Percentiles rank a stretch among this genome's conserved stretches.
phyloP scores from a whole-genome alignment of 2,329 filamentous ascomycete species.

The Venturia aucupariae region DNA sequence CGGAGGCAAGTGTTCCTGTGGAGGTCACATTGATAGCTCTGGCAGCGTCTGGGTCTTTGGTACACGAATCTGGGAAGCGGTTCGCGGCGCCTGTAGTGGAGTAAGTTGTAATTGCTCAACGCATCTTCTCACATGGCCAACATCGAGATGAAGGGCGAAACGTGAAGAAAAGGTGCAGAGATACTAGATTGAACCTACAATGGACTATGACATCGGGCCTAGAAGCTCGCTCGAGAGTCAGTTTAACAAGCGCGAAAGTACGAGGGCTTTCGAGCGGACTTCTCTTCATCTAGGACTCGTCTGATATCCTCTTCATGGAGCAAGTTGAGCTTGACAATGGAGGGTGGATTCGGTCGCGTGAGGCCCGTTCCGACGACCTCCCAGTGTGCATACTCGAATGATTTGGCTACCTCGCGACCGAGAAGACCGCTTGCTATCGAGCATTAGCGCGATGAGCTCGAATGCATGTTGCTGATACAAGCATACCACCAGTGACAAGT shows the following conservation, averaged over 20 bases:
- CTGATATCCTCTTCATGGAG: slow-evolving; percentile 37
- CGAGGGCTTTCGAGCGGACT: slow-evolving; percentile 30
- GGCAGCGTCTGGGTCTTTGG: slow-evolving; percentile 67
- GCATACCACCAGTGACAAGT: slow-evolving; percentile 62
- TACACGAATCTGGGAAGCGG: slow-evolving; percentile 78
- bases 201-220: slow-evolving; percentile 74
- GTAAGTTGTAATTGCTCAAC: neutral
- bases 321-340: slow-evolving; percentile 48
- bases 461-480: slow-evolving; percentile 8
- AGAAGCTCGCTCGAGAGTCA: slow-evolving; percentile 12
- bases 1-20: slow-evolving; percentile 54
- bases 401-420: slow-evolving; percentile 65
- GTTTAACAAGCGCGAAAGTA: slow-evolving; percentile 8
- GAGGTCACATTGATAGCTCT: slow-evolving; percentile 65
- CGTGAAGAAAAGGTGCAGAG: too few species aligned
- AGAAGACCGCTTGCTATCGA: slow-evolving; percentile 60
- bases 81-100: slow-evolving; percentile 63
- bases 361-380: slow-evolving; percentile 41
- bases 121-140: neutral
- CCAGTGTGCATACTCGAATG: slow-evolving; percentile 59
- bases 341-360: slow-evolving; percentile 61
- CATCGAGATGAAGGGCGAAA: neutral
- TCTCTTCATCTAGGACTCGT: slow-evolving; percentile 41
- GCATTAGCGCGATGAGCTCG: slow-evolving; percentile 16
- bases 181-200: too few species aligned